Percentiles rank a stretch among this genome's conserved stretches.
Evolutionary conservation across 2,329 filamentous ascomycete species (phyloP).

Genomic region (Fusarium setosum): DNA sequence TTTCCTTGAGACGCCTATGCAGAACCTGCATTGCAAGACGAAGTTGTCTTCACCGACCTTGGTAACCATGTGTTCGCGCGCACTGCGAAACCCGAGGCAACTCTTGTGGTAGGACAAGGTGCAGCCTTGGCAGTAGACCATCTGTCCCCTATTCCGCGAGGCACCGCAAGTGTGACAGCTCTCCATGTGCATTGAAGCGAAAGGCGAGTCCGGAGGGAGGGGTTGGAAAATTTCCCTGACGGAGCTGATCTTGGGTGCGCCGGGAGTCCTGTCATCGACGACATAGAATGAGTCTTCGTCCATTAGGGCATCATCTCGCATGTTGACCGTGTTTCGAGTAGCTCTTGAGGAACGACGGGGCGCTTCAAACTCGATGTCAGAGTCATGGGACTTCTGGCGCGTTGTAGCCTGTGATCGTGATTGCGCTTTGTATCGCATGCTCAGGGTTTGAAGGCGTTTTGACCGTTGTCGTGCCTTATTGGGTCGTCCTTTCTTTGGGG

Average conservation of each 20-base stretch:
- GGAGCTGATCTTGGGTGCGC: slow-evolving; percentile 66
- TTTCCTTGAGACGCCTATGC: slow-evolving; percentile 74
- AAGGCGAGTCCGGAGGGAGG: slow-evolving; percentile 70
- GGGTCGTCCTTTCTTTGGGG: slow-evolving; percentile 36
- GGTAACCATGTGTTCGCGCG: slow-evolving; percentile 88
- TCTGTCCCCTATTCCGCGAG: slow-evolving; percentile 64
- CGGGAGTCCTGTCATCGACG: slow-evolving; percentile 57
- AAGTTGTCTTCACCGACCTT: slow-evolving; percentile 83
- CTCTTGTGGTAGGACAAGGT: slow-evolving; percentile 83
- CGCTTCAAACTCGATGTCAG: slow-evolving; percentile 65
- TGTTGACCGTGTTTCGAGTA: slow-evolving; percentile 55
- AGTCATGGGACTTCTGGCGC: slow-evolving; percentile 47
- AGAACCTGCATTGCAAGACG: slow-evolving; percentile 90
- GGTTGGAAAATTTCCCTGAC: slow-evolving; percentile 80
- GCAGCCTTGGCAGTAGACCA: slow-evolving; percentile 94
- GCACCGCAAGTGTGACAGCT: slow-evolving; percentile 77
- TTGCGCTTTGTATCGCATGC: slow-evolving; percentile 16
- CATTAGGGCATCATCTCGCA: slow-evolving; percentile 64
- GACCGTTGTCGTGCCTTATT: slow-evolving; percentile 34
- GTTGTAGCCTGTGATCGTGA: neutral
- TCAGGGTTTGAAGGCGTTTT: slow-evolving; percentile 33
- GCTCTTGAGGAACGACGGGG: slow-evolving; percentile 61
- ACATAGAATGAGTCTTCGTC: slow-evolving; percentile 69
- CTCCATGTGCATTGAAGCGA: slow-evolving; percentile 75
- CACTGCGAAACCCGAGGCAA: slow-evolving; percentile 80